These are phyloP conservation scores for Fusarium sulawesiense DNA, from an alignment of 2,329 filamentous ascomycete species.

Conservation along the genomic window DNA sequence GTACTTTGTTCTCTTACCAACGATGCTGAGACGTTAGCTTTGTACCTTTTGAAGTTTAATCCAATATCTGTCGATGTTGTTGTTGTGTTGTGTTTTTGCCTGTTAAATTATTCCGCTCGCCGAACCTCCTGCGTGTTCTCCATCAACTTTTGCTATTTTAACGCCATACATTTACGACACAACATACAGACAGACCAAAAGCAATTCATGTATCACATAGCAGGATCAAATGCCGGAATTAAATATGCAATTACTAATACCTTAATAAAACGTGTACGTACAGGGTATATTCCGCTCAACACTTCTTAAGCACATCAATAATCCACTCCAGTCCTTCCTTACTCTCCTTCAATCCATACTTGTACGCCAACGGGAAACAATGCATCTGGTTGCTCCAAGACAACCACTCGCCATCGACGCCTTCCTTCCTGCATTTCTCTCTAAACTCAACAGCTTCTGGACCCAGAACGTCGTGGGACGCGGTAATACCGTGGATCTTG, in stretches of 20 bases:
- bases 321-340: constrained; percentile 43
- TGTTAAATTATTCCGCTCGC: no score
- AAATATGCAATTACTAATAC: not conserved
- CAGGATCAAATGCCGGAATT: no score
- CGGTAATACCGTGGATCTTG: constrained; percentile 63
- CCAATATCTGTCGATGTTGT: no score
- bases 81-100: no score
- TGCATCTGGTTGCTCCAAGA: constrained; percentile 72
- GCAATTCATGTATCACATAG: no score
- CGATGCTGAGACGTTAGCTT: no score
- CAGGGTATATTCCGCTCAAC: not conserved
- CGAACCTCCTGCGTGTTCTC: no score
- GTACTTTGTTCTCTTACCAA: no score
- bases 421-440: constrained; percentile 56
- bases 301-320: constrained; percentile 19
- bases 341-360: constrained; percentile 61
- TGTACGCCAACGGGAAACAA: constrained; percentile 64
- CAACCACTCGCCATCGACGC: constrained; percentile 65
- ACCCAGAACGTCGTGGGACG: constrained; percentile 63
- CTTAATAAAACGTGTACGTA: not conserved
- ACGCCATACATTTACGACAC: no score
- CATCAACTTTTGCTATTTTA: no score
- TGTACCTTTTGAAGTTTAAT: no score
- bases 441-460: constrained; percentile 64
- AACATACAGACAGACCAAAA: no score